Evolutionary conservation across 106 monocot genomes (phyloP).

Genomic region (Dendrobium chrysotoxum): DNA sequence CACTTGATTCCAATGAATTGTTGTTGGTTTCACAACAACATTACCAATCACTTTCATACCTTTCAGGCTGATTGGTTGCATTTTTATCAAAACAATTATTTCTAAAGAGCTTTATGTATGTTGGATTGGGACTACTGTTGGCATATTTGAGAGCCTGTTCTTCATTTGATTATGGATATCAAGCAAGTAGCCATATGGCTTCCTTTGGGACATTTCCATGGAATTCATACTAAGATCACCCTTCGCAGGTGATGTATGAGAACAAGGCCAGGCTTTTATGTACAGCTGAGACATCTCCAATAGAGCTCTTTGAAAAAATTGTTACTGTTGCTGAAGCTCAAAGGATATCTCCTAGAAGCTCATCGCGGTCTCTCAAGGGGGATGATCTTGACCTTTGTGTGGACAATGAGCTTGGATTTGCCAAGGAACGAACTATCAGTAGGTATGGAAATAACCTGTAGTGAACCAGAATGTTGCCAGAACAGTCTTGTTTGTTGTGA

Average conservation of each 20-base stretch:
- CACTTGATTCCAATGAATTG: too few relatives aligned
- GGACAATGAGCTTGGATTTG: constrained; percentile 95
- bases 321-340: constrained; percentile 73
- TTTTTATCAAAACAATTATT: neutral
- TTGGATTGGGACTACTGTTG: neutral
- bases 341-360: constrained; percentile 67
- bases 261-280: constrained; percentile 70
- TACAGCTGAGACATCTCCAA: constrained; percentile 64
- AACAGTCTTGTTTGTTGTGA: too few relatives aligned
- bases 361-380: constrained; percentile 58
- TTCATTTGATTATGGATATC: neutral
- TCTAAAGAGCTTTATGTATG: neutral
- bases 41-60: too few relatives aligned
- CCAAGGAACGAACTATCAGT: constrained; percentile 94
- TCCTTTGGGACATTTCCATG: too few relatives aligned
- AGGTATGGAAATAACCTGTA: constrained; percentile 36
- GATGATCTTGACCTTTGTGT: constrained; percentile 90
- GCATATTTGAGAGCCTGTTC: neutral
- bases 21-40: too few relatives aligned
- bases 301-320: constrained; percentile 67
- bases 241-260: constrained; percentile 91
- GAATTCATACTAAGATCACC: neutral
- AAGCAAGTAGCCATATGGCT: too few relatives aligned
- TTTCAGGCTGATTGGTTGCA: neutral
- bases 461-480: too few relatives aligned